Conservation (phyloP, 2,329 filamentous ascomycete genomes). For the Diaporthe aspalathi region DNA sequence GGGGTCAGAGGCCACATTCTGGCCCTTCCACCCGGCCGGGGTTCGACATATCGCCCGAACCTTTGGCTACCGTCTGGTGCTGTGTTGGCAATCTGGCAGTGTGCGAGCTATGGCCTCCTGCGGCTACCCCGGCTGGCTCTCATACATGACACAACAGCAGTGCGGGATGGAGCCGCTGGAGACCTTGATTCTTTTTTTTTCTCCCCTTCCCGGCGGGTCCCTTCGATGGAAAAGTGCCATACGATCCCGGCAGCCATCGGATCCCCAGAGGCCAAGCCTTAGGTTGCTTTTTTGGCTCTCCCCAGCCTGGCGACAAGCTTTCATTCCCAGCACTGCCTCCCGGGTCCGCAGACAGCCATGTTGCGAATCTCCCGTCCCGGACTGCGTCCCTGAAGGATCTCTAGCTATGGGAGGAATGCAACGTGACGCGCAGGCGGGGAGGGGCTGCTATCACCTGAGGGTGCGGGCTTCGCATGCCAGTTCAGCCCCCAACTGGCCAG, state of each 20-base stretch:
- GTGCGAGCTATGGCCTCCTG: constrained; percentile 24
- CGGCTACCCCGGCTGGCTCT: constrained; percentile 30
- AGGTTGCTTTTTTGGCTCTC: constrained; percentile 26
- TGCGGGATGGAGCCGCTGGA: constrained; percentile 18
- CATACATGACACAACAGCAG: constrained; percentile 9
- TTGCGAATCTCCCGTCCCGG: constrained; percentile 11
- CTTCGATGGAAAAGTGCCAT: constrained; percentile 32
- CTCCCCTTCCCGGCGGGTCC: constrained; percentile 19
- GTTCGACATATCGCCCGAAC: constrained; percentile 27
- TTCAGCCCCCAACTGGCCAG: neutral
- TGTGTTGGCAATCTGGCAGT: constrained; percentile 8
- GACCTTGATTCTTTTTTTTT: neutral
- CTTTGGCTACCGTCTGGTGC: neutral
- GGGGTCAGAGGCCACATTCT: neutral
- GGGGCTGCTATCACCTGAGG: neutral
- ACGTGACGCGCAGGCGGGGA: constrained; percentile 2
- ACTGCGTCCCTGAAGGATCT: neutral
- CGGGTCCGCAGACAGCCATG: constrained; percentile 1
- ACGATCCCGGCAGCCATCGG: constrained; percentile 36
- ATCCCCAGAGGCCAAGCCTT: constrained; percentile 29
- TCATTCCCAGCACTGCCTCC: constrained; percentile 24
- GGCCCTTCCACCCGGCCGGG: constrained; percentile 19
- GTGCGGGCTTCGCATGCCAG: constrained; percentile 29
- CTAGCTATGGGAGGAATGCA: constrained; percentile 23
- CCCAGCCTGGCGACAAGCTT: constrained; percentile 22